phyloP scores from a whole-genome alignment of 192 early-diverging fungal genomes.

The Podila minutissima region DNA sequence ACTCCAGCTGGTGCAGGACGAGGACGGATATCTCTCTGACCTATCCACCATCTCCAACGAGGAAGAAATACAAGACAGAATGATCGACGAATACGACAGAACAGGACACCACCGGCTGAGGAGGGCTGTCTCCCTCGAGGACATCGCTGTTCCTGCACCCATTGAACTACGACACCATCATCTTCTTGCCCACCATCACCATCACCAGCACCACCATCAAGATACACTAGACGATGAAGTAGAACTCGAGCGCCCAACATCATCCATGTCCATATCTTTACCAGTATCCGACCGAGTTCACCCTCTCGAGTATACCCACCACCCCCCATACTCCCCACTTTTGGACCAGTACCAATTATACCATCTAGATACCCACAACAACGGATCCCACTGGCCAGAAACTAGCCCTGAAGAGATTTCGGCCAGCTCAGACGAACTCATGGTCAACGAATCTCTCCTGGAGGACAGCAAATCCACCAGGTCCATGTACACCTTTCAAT shows the following conservation, averaged over 20 bases:
- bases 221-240: background rate
- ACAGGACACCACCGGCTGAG: conserved; percentile 7
- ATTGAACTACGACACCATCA: background rate
- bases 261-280: background rate
- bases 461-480: background rate
- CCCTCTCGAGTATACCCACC: background rate
- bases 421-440: conserved; percentile 2
- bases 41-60: conserved; percentile 32
- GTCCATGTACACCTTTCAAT: background rate
- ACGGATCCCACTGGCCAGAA: background rate
- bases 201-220: background rate
- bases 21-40: conserved; percentile 41
- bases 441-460: background rate
- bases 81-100: background rate
- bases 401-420: background rate
- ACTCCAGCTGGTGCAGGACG: conserved; percentile 10
- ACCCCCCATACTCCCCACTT: background rate
- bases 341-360: background rate
- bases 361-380: background rate
- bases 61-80: background rate
- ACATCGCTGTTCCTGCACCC: background rate
- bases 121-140: conserved; percentile 35
- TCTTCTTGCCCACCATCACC: background rate
- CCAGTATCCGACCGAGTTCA: background rate
- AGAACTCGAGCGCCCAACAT: background rate